phyloP scores from a whole-genome alignment of 192 early-diverging fungal genomes.

The Entomortierella chlamydospora region DNA sequence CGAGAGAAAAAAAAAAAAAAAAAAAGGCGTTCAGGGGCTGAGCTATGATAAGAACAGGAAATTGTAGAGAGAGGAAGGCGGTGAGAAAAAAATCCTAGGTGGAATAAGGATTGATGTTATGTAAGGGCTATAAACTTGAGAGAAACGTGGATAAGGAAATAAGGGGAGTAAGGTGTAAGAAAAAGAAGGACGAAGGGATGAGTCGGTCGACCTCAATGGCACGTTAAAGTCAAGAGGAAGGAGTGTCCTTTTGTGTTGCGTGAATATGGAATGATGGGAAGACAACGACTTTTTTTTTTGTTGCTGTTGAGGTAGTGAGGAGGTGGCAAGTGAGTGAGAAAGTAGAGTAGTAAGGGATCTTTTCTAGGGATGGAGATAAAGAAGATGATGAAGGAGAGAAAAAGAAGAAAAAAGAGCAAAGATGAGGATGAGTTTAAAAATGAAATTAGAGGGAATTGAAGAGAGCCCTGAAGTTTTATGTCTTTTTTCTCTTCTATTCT shows the following conservation, averaged over 20 bases:
- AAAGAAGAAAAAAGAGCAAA: conserved; percentile 1
- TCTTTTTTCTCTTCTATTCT: background rate
- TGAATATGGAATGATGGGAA: background rate
- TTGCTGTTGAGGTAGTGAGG: no score
- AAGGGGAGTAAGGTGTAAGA: background rate
- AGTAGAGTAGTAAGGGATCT: background rate
- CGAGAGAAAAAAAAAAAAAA: background rate
- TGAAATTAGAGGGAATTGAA: background rate
- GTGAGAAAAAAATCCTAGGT: background rate
- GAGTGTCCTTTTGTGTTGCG: background rate
- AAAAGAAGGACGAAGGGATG: background rate
- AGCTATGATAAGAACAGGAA: background rate
- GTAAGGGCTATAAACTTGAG: background rate
- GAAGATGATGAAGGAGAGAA: background rate
- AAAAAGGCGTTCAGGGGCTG: background rate
- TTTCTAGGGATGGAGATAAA: background rate
- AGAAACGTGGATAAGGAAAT: background rate
- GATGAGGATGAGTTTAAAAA: background rate
- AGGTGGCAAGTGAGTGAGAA: no score
- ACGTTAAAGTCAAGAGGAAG: no score
- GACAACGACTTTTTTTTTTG: no score
- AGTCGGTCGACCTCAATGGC: no score
- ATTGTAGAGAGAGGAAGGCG: background rate
- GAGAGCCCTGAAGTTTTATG: background rate
- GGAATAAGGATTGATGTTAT: background rate